Base-by-base conservation (phyloP, 148 eudicot genomes). In the Pouteria glomerata region DNA sequence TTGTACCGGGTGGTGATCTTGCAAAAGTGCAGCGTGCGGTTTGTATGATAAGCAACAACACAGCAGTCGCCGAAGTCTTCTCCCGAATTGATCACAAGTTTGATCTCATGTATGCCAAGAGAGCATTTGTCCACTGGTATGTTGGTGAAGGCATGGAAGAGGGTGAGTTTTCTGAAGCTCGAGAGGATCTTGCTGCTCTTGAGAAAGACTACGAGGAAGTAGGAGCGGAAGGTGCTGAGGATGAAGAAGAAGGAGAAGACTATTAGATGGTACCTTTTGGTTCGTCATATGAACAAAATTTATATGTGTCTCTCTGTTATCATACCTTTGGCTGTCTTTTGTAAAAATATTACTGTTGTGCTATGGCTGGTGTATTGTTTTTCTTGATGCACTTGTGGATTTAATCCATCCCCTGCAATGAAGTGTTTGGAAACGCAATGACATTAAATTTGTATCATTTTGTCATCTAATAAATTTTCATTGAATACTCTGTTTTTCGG, bases 91-190 rank as follows among this genome's bases (percentile, higher is more conserved):
- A 73, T 63, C 52, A 63, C 47, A 73, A 73, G 33, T 73, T 73
- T 42, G 76, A 73, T 52, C 69, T 73, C 35, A 73, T 73, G 76
- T 73, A 63, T 41, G 51, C 76, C 35, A 73, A 73, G 60, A 47
- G 76, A 64, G 76, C 76, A 26, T 73, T 73, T 42, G 76, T 73
- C 18, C 76, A 73, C 61, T 73, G 76, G 76, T 73, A 73, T 23
- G 76, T 73, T 27, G 76, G 76, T 53, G 76, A 73, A 64, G 76
- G 76, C 24, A 73, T 73, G 76, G 76, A 73, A 56, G 76, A 73
- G 64, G 76, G 76, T 10, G 76, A 73, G 70, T 73, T 73, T 62
- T 73, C 76, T 24, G 76, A 73, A 53, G 76, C 76, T 60, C 69
- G 76, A 3, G 76, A 73, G 39, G 76, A 73, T 63, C 76, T 73